Evolutionary conservation across 2,329 filamentous ascomycete species (phyloP).

Genomic region (Fonsecaea multimorphosa): DNA sequence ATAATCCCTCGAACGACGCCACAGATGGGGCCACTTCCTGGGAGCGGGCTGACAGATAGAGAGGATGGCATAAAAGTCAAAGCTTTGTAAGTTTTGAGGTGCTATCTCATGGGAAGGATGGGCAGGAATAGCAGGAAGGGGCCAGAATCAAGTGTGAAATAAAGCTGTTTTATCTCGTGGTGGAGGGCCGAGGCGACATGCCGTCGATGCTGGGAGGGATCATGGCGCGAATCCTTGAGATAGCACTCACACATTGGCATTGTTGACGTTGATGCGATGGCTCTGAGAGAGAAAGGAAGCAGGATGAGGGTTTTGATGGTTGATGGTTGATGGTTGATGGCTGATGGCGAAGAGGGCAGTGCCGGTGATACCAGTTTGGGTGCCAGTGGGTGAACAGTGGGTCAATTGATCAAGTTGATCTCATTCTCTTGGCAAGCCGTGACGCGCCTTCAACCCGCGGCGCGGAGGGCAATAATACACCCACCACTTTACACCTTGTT

Average conservation of each 20-base stretch:
- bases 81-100: slow-evolving; percentile 11
- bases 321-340: neutral
- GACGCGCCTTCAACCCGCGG: slow-evolving; percentile 11
- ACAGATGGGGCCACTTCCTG: neutral
- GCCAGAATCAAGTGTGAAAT: neutral
- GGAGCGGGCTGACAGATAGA: slow-evolving; percentile 2
- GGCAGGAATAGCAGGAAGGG: neutral
- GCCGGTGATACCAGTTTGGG: neutral
- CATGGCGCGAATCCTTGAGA: neutral
- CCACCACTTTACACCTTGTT: slow-evolving; percentile 8
- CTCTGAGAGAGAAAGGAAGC: neutral
- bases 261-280: neutral
- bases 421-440: slow-evolving; percentile 17
- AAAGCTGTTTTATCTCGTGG: neutral
- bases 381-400: neutral
- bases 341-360: neutral
- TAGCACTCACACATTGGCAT: neutral
- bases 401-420: no score
- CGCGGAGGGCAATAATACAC: neutral
- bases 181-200: neutral
- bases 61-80: neutral
- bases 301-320: neutral
- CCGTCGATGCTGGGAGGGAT: neutral
- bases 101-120: neutral
- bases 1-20: neutral